Evolutionary conservation across 352 stramenopile species (phyloP).

Genomic region (Phytophthora chlamydospora): DNA sequence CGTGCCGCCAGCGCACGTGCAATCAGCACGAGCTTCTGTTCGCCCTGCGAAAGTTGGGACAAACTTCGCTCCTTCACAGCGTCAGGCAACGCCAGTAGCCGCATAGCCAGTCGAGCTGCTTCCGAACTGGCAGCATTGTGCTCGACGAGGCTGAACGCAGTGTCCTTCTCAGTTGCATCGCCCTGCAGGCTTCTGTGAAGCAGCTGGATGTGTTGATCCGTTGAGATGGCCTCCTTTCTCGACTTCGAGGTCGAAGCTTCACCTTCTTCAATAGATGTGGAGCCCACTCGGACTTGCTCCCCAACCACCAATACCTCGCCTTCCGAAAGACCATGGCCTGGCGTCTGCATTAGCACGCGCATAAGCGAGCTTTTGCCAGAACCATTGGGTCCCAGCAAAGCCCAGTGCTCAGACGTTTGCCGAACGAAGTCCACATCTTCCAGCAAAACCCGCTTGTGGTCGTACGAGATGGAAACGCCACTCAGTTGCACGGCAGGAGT

Average conservation of each 20-base stretch:
- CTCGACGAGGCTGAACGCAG: constrained; percentile 47
- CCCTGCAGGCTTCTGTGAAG: constrained; percentile 48
- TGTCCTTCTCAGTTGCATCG: constrained; percentile 17
- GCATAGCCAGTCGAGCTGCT: constrained; percentile 38
- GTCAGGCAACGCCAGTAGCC: constrained; percentile 43
- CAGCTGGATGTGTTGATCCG: constrained; percentile 89
- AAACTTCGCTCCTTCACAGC: constrained; percentile 56
- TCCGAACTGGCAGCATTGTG: constrained; percentile 46
- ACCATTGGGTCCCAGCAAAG: constrained; percentile 69
- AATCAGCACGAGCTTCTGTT: constrained; percentile 93
- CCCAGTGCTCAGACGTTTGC: constrained; percentile 65
- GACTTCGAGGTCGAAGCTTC: not conserved
- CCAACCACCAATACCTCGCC: constrained; percentile 52
- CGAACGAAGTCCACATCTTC: constrained; percentile 62
- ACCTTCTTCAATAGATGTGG: not conserved
- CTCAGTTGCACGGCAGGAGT: constrained; percentile 43
- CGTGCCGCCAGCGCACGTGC: constrained; percentile 74
- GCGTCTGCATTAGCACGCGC: constrained; percentile 69
- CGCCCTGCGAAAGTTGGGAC: constrained; percentile 84
- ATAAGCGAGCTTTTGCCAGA: constrained; percentile 83
- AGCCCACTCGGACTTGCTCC: constrained; percentile 20
- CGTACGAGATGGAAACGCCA: constrained; percentile 68
- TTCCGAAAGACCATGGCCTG: constrained; percentile 51
- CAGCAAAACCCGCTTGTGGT: constrained; percentile 50
- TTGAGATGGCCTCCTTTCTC: constrained; percentile 85